These are phyloP conservation scores for Trypanosoma caninum DNA, from an alignment of 208 protist species.

Conservation along the genomic window DNA sequence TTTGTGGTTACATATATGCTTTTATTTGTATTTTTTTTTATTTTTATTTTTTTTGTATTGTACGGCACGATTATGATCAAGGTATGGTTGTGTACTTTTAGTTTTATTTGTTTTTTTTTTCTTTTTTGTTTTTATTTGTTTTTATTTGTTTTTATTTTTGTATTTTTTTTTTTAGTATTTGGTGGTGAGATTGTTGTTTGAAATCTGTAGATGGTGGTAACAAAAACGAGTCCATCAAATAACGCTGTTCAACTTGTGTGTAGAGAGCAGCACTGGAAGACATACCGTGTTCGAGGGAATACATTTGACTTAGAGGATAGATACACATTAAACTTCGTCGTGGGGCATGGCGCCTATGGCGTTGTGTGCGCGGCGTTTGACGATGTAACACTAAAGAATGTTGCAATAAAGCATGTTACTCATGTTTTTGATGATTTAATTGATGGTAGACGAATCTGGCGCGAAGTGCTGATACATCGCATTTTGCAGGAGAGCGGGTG, in stretches of 20 bases:
- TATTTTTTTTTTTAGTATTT: too few relatives aligned
- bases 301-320: constrained; percentile 84
- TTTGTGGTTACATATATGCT: neutral
- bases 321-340: constrained; percentile 84
- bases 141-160: neutral
- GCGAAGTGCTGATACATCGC: constrained; percentile 95
- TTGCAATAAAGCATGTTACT: constrained; percentile 98
- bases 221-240: constrained; percentile 1
- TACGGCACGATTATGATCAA: neutral
- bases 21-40: neutral
- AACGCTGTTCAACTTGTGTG: constrained; percentile 65
- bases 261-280: constrained; percentile 78
- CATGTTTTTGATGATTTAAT: constrained; percentile 95
- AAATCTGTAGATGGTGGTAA: neutral
- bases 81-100: neutral
- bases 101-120: neutral
- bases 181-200: too few relatives aligned
- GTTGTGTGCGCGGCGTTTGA: constrained; percentile 85
- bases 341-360: constrained; percentile 89
- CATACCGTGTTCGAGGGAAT: constrained; percentile 81
- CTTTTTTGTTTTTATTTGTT: neutral
- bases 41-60: constrained; percentile 9
- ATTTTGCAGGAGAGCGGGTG: constrained; percentile 90
- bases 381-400: constrained; percentile 68
- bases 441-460: constrained; percentile 95